Conservation (phyloP, 2,329 filamentous ascomycete genomes). For the Claviceps paspali region DNA sequence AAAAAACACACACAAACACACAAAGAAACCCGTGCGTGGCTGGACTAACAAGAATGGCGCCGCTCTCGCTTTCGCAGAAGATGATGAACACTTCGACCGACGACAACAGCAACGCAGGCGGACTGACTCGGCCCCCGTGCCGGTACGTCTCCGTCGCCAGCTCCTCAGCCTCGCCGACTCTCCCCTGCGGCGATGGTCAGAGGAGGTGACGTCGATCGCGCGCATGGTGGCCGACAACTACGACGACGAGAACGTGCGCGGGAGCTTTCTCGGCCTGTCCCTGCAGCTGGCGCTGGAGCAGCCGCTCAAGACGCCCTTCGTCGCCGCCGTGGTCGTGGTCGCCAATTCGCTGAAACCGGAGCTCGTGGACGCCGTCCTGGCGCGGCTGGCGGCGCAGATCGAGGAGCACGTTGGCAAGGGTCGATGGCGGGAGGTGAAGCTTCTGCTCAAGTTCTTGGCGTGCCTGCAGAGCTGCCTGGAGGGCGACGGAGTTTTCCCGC, state of each 20-base stretch:
- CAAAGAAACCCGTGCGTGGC: too few relatives aligned
- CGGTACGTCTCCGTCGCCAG: constrained; percentile 60
- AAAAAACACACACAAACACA: neutral
- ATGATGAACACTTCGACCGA: constrained; percentile 66
- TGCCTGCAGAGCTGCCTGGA: constrained; percentile 68
- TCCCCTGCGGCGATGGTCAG: constrained; percentile 60
- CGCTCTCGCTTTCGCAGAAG: constrained; percentile 22
- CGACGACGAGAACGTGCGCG: constrained; percentile 67
- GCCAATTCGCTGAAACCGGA: constrained; percentile 66
- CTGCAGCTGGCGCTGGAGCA: constrained; percentile 75
- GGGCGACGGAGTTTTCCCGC: constrained; percentile 69
- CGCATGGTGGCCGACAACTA: constrained; percentile 67
- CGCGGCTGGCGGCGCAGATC: constrained; percentile 40
- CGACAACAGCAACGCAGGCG: constrained; percentile 60
- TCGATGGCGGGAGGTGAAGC: constrained; percentile 82
- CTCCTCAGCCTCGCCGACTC: constrained; percentile 71
- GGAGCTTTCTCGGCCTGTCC: constrained; percentile 56
- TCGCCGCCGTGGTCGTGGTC: constrained; percentile 68
- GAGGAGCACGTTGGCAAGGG: constrained; percentile 57
- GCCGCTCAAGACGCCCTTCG: constrained; percentile 93
- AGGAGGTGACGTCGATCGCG: constrained; percentile 61
- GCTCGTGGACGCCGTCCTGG: constrained; percentile 55
- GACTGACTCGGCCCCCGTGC: constrained; percentile 53
- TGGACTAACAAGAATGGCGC: constrained; percentile 3
- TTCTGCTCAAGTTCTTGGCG: constrained; percentile 76